A percentile compares a stretch with the other conserved stretches of the same genome.
These are phyloP conservation scores for Daldinia sp. DNA, from an alignment of 2,329 filamentous ascomycete species.

Conservation along the genomic window DNA sequence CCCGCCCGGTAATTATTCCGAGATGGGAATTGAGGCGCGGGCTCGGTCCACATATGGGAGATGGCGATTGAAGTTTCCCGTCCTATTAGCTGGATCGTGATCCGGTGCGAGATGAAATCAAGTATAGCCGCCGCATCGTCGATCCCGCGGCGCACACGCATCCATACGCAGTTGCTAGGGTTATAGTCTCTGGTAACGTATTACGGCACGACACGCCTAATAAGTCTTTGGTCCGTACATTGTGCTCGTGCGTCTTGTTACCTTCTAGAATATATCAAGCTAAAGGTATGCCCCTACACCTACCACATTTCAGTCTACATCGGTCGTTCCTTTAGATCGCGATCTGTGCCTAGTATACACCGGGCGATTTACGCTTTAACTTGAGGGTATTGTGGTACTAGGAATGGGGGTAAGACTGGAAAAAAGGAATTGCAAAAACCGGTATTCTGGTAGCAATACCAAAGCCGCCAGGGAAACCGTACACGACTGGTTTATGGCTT, in stretches of 20 bases:
- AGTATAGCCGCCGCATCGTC: constrained; percentile 16
- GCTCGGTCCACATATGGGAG: background rate
- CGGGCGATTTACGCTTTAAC: no score
- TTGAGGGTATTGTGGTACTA: background rate
- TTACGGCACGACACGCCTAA: constrained; percentile 10
- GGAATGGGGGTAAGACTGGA: no score
- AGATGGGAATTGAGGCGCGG: background rate
- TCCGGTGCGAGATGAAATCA: constrained; percentile 10
- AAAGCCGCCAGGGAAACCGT: background rate
- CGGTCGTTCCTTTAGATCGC: background rate
- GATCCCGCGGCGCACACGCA: constrained; percentile 23
- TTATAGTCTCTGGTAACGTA: constrained; percentile 22
- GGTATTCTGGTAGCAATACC: background rate
- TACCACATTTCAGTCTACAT: background rate
- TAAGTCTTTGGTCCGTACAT: background rate
- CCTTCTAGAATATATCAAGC: background rate
- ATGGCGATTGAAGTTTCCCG: constrained; percentile 13
- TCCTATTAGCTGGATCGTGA: constrained; percentile 3
- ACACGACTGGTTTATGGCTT: background rate
- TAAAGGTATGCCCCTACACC: background rate
- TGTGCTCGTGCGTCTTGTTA: background rate
- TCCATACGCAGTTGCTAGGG: background rate
- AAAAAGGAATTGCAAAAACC: background rate
- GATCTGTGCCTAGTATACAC: background rate
- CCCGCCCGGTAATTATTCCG: no score